Conservation (phyloP, 2,329 filamentous ascomycete species). For the Colletotrichum spaethianum region DNA sequence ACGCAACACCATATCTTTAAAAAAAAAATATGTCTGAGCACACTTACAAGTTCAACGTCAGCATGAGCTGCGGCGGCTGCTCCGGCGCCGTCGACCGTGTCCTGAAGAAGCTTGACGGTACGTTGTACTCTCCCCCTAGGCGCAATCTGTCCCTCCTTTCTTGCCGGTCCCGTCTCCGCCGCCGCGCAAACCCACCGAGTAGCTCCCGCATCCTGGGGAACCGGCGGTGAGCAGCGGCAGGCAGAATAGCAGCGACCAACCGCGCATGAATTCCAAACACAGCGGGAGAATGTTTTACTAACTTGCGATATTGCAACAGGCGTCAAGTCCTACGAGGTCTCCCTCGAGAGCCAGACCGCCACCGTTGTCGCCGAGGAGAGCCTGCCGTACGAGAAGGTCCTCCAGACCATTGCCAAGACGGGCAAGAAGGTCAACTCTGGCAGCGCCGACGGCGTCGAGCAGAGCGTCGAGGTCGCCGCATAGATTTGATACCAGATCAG, state of each 20-base stretch:
- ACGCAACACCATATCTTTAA: slow-evolving; percentile 45
- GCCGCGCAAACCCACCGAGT: background rate
- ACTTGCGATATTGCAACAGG: slow-evolving; percentile 64
- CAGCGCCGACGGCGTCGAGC: slow-evolving; percentile 76
- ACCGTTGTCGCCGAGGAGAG: slow-evolving; percentile 79
- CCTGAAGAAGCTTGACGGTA: slow-evolving; percentile 92
- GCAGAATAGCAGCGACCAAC: background rate
- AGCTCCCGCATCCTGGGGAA: background rate
- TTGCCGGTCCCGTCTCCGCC: background rate
- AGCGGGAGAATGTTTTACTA: background rate
- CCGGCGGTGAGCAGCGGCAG: slow-evolving; percentile 4
- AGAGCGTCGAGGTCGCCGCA: slow-evolving; percentile 60
- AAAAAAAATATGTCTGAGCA: slow-evolving; percentile 89
- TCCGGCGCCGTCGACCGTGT: slow-evolving; percentile 94
- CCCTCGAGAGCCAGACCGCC: slow-evolving; percentile 87
- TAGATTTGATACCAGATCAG: slow-evolving; percentile 47
- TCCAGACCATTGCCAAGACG: slow-evolving; percentile 93
- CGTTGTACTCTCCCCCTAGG: slow-evolving; percentile 47
- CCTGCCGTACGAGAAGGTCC: slow-evolving; percentile 84
- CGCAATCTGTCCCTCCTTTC: background rate
- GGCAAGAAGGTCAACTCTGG: slow-evolving; percentile 90
- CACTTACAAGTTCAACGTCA: slow-evolving; percentile 95
- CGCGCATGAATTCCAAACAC: background rate
- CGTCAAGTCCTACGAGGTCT: slow-evolving; percentile 88
- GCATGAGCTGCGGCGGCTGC: slow-evolving; percentile 97